Conservation (phyloP, 2,329 filamentous ascomycete genomes). For the Clonostachys rhizophaga region DNA sequence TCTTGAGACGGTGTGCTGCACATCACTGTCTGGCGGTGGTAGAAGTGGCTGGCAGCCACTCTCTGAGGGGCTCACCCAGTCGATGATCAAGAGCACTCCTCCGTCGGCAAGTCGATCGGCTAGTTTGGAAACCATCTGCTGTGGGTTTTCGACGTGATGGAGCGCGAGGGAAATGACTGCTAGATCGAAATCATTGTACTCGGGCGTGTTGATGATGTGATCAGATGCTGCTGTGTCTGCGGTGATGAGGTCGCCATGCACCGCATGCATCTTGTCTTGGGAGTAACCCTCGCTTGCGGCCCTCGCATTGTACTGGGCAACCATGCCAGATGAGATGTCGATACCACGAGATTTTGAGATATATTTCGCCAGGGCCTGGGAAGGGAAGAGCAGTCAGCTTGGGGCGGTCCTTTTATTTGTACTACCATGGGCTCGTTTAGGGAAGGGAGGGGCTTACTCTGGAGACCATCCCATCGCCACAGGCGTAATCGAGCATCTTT, state of each 20-base stretch:
- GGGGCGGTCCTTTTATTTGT: background rate
- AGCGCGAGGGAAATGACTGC: conserved; percentile 26
- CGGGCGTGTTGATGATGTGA: conserved; percentile 8
- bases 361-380: conserved; percentile 21
- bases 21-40: background rate
- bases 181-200: conserved; percentile 20
- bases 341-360: conserved; percentile 21
- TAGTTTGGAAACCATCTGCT: conserved; percentile 17
- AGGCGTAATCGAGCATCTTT: conserved; percentile 22
- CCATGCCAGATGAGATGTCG: conserved; percentile 25
- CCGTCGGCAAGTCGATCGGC: conserved; percentile 16
- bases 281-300: conserved; percentile 13
- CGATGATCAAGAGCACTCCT: conserved; percentile 23
- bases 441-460: conserved; percentile 9
- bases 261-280: conserved; percentile 16
- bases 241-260: conserved; percentile 20
- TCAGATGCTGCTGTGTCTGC: conserved; percentile 4
- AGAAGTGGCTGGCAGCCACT: conserved; percentile 3
- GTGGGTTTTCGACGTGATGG: conserved; percentile 23
- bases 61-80: conserved; percentile 15
- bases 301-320: conserved; percentile 19
- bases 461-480: conserved; percentile 19
- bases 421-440: background rate
- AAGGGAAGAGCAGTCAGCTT: background rate
- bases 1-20: conserved; percentile 9